Conservation (phyloP, 1,284 basidiomycete genomes). For the Puccinia novopanici region DNA sequence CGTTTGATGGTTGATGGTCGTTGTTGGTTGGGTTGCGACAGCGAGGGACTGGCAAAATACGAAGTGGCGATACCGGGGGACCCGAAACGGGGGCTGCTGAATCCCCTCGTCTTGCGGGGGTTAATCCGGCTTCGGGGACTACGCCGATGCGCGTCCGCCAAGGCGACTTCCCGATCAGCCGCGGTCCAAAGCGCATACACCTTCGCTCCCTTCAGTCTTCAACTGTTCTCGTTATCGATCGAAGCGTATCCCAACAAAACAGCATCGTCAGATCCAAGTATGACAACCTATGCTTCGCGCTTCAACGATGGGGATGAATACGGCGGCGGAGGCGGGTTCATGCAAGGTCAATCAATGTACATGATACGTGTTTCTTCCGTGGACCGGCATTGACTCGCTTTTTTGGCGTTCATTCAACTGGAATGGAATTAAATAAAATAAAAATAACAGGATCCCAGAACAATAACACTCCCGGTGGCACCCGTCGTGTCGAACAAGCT, state of each 20-base stretch:
- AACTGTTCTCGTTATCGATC: not conserved
- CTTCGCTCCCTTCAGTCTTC: no score
- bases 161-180: no score
- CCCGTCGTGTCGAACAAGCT: constrained; percentile 53
- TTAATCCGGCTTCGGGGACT: no score
- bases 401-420: not conserved
- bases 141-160: no score
- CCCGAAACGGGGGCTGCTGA: no score
- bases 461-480: constrained; percentile 33
- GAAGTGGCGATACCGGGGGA: no score
- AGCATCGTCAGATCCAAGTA: not conserved
- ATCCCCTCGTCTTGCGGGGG: no score
- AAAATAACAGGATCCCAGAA: constrained; percentile 1
- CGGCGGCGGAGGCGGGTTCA: constrained; percentile 27
- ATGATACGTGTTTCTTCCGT: not conserved
- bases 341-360: not conserved
- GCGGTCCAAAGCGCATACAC: no score
- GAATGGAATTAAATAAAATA: not conserved
- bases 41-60: no score
- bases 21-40: no score
- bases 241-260: not conserved
- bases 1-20: not conserved
- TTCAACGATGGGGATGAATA: not conserved
- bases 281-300: constrained; percentile 21
- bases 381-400: not conserved